A percentile compares a stretch with the other conserved stretches of the same genome.
These are phyloP conservation scores for Talaromyces nanjingensis DNA, from an alignment of 495 filamentous ascomycete species.

Conservation along the genomic window DNA sequence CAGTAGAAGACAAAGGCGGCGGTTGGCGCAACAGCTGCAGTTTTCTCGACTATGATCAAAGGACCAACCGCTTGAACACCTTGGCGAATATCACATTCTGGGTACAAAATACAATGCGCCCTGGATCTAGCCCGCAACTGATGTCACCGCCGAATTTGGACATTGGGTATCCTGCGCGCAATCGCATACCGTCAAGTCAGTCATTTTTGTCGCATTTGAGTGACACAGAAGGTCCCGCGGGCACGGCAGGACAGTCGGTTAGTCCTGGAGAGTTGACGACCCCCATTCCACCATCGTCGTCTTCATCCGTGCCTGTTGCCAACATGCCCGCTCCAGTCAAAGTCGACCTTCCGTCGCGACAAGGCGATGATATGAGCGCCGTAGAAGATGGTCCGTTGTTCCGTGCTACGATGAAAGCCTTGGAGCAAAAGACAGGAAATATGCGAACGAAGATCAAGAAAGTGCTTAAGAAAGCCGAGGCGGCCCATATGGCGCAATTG, in stretches of 20 bases:
- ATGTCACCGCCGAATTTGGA: constrained; percentile 60
- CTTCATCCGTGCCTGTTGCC: constrained; percentile 29
- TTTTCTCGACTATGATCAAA: constrained; percentile 93
- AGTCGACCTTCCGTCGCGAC: constrained; percentile 79
- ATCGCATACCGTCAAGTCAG: constrained; percentile 74
- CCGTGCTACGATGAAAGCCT: constrained; percentile 89
- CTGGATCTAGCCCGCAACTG: constrained; percentile 32
- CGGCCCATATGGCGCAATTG: constrained; percentile 69
- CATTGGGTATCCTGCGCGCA: constrained; percentile 63
- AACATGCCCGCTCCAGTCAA: constrained; percentile 54
- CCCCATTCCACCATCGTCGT: constrained; percentile 45
- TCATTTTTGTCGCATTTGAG: constrained; percentile 74
- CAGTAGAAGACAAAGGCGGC: constrained; percentile 72
- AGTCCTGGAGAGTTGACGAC: constrained; percentile 55
- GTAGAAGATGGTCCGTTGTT: constrained; percentile 94
- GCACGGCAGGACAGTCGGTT: constrained; percentile 19
- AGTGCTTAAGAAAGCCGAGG: constrained; percentile 83
- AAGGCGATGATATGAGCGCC: constrained; percentile 77
- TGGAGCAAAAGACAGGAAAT: constrained; percentile 95
- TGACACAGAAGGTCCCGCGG: constrained; percentile 45
- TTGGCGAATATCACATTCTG: constrained; percentile 91
- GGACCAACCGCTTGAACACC: constrained; percentile 80
- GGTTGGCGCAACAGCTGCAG: constrained; percentile 96
- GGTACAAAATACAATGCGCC: constrained; percentile 62
- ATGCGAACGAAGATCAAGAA: constrained; percentile 94